Percentiles rank a stretch among this genome's conserved stretches.
These are phyloP conservation scores for Russula ochroleuca DNA, from an alignment of 768 basidiomycete species.

Conservation along the genomic window DNA sequence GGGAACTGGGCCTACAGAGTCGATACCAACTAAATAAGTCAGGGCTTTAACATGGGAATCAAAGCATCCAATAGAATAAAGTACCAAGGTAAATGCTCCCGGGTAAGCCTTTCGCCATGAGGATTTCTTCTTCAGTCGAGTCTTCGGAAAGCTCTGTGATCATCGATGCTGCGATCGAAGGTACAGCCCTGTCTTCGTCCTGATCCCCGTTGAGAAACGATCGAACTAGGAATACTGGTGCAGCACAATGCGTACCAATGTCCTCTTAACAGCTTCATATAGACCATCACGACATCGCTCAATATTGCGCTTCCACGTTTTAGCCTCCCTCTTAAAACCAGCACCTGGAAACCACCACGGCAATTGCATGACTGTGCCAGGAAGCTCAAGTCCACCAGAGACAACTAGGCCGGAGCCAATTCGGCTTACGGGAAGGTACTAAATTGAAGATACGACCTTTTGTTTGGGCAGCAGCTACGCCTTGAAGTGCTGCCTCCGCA, in stretches of 20 bases:
- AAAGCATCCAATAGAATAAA: not conserved
- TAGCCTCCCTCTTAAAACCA: constrained; percentile 29
- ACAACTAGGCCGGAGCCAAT: not conserved
- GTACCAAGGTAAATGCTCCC: constrained; percentile 11
- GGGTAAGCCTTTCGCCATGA: constrained; percentile 15
- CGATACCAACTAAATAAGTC: constrained; percentile 10
- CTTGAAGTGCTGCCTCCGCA: constrained; percentile 39
- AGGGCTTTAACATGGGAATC: not conserved
- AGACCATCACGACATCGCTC: constrained; percentile 27
- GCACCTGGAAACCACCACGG: constrained; percentile 34
- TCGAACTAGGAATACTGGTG: not conserved
- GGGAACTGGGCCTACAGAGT: constrained; percentile 4
- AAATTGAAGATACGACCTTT: constrained; percentile 47
- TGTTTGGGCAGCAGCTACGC: constrained; percentile 35
- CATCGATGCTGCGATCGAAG: constrained; percentile 14
- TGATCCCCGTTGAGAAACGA: not conserved
- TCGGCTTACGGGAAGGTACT: constrained; percentile 31
- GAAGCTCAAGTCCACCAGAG: not conserved
- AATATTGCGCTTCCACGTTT: constrained; percentile 22
- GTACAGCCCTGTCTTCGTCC: constrained; percentile 7
- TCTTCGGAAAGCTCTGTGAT: constrained; percentile 8
- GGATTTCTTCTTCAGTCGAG: constrained; percentile 9
- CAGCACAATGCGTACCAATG: constrained; percentile 24
- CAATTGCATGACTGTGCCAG: constrained; percentile 28
- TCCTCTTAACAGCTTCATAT: constrained; percentile 28